Conservation (phyloP, 2,329 filamentous ascomycete genomes). For the Lachnellula hyalina region DNA sequence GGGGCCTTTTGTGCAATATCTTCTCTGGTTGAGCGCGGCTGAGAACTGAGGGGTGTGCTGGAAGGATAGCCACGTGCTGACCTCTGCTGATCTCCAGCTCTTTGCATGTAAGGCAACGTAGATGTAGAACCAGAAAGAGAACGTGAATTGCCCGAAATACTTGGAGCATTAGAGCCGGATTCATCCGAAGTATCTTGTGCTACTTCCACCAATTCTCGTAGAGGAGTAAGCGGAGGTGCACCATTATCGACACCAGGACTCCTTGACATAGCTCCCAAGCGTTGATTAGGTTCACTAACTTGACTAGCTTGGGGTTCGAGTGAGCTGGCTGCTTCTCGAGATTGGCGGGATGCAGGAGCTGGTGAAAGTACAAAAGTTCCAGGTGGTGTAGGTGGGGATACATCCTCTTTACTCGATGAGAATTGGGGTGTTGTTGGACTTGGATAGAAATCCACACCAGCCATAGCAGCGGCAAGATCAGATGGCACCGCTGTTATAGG, state of each 20-base stretch:
- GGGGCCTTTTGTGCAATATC: slow-evolving; percentile 9
- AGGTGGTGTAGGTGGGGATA: slow-evolving; percentile 5
- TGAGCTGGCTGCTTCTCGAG: slow-evolving; percentile 1
- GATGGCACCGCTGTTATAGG: slow-evolving; percentile 19
- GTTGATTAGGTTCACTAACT: background rate
- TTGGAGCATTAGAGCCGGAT: slow-evolving; percentile 21
- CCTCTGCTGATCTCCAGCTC: slow-evolving; percentile 12
- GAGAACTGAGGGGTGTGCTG: slow-evolving; percentile 11
- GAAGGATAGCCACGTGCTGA: slow-evolving; percentile 10
- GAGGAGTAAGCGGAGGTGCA: slow-evolving; percentile 29
- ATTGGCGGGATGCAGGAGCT: slow-evolving; percentile 21
- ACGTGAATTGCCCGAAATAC: slow-evolving; percentile 11
- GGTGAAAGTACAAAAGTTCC: slow-evolving; percentile 21
- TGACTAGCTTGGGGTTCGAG: slow-evolving; percentile 1
- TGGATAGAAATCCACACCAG: slow-evolving; percentile 21
- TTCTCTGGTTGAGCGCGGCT: slow-evolving; percentile 12
- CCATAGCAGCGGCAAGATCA: slow-evolving; percentile 24
- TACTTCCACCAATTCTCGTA: slow-evolving; percentile 31
- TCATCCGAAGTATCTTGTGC: slow-evolving; percentile 29
- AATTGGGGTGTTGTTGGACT: slow-evolving; percentile 11
- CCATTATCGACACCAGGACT: slow-evolving; percentile 12
- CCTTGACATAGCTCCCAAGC: slow-evolving; percentile 4
- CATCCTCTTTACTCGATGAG: background rate
- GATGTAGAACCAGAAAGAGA: slow-evolving; percentile 11
- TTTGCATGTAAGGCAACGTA: slow-evolving; percentile 1